Evolutionary conservation across 108 stramenopile species (phyloP), one percentile per base, ranked within the genome.

Genomic region (Halocafeteria seosinensis): DNA sequence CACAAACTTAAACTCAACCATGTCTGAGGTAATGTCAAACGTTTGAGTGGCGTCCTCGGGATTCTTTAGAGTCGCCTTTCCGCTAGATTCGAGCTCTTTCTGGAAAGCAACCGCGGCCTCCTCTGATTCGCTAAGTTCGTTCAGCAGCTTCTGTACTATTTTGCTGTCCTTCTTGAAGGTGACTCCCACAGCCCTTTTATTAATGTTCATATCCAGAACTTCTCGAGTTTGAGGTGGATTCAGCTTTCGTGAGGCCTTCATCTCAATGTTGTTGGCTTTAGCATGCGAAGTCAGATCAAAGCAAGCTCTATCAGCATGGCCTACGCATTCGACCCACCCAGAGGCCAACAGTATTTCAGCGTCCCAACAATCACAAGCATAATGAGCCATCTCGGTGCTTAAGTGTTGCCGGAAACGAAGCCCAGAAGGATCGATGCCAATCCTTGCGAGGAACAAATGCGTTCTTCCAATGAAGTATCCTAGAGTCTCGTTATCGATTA

Each of bases 291-390:
- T 83, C 60, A 99, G 79, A 76, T 99, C 98, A 71, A 96, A 99
- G 68, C 93, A 94, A 12, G 93, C 87, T 67, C 98, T 87, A 78
- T 99, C 98, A 5, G 98, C 98, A 76, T 99, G 98, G 28, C 98
- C 98, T 25, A 95, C 98, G 69, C 98, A 99, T 69, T 99, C 98
- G 17, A 92, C 86, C 98, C 98, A 99, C 47, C 98, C 98, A 73
- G 92, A 92, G 31, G 85, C 82, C 24, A 85, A 84, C 73, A 94
- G 68, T 63, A 99, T 94, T 82, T 99, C 98, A 67, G 95, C 78
- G 78, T 99, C 98, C 98, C 98, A 99, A 81, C 98, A 99, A 79
- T 99, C 98, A 37, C 86, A 85, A 9, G 94, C 98, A 68, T 99
- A 99, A 77, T 99, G 98, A 11, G 98, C 94, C 98, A 99, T 99